These are phyloP conservation scores for Penicillium sp. DNA, from an alignment of 2,329 filamentous ascomycete genomes.

Conservation along the genomic window DNA sequence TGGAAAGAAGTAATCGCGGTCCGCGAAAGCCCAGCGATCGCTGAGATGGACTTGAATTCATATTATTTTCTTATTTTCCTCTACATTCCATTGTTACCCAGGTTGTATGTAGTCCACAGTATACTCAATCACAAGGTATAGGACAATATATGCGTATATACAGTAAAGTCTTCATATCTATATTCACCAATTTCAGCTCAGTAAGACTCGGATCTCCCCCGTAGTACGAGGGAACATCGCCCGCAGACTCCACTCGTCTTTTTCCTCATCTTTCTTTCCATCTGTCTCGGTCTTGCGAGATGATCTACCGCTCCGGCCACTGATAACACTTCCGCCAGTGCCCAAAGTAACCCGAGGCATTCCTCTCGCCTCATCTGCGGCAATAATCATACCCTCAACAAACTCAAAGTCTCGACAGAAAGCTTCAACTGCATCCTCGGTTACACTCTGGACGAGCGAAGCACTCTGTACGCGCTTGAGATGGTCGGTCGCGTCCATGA, in stretches of 20 bases:
- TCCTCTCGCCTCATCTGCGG: conserved; percentile 50
- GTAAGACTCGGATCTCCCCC: conserved; percentile 57
- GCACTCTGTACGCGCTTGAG: conserved; percentile 68
- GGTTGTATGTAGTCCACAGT: too few species aligned
- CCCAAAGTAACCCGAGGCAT: conserved; percentile 31
- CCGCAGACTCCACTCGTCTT: conserved; percentile 41
- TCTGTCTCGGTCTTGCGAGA: conserved; percentile 20
- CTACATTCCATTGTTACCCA: too few species aligned
- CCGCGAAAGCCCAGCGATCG: too few species aligned
- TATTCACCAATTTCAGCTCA: too few species aligned
- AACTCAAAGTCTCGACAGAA: conserved; percentile 83
- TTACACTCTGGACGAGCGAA: conserved; percentile 65
- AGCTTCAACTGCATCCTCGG: conserved; percentile 71
- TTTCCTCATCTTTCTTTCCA: conserved; percentile 31
- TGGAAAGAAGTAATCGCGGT: too few species aligned
- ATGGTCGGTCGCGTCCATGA: conserved; percentile 85
- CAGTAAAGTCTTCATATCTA: too few species aligned
- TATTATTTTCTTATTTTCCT: too few species aligned
- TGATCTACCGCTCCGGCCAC: conserved; percentile 17
- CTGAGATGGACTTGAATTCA: too few species aligned
- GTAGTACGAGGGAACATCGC: conserved; percentile 59
- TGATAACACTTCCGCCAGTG: conserved; percentile 21
- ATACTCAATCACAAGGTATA: too few species aligned
- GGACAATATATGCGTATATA: too few species aligned
- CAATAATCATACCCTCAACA: conserved; percentile 56